Evolutionary conservation across 164 flowering plant species (phyloP).

Genomic region (Houttuynia cordata): DNA sequence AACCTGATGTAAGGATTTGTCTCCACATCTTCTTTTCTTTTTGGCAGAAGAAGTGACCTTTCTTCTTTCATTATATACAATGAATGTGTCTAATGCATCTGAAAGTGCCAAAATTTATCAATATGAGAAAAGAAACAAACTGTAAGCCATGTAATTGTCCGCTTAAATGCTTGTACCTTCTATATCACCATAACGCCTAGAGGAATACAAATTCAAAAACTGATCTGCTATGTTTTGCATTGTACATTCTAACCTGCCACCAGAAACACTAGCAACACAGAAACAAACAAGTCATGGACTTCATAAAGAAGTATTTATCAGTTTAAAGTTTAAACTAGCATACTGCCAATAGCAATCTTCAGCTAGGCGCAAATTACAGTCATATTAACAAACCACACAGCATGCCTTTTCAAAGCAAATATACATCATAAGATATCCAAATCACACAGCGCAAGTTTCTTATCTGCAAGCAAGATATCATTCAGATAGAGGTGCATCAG

Average conservation of each 20-base stretch:
- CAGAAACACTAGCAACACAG: constrained; percentile 40
- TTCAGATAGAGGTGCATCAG: not conserved
- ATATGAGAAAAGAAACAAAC: constrained; percentile 1
- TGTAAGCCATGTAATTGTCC: not conserved
- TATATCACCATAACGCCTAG: constrained; percentile 44
- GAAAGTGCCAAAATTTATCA: constrained; percentile 7
- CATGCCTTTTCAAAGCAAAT: not conserved
- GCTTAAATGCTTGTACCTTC: constrained; percentile 39
- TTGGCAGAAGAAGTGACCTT: constrained; percentile 99
- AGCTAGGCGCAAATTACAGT: not conserved
- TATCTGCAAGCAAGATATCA: not conserved
- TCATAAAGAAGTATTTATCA: not conserved
- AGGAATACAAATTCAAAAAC: constrained; percentile 45
- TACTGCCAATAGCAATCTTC: not conserved
- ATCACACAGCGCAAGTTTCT: not conserved
- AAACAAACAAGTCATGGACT: not conserved
- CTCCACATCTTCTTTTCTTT: constrained; percentile 48
- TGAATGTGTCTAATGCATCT: constrained; percentile 74
- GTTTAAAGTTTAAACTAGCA: no score
- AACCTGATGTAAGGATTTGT: constrained; percentile 81
- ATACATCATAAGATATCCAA: no score
- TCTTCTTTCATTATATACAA: constrained; percentile 81
- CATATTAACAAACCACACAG: not conserved
- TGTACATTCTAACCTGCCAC: constrained; percentile 94
- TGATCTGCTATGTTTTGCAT: constrained; percentile 97